phyloP scores from a whole-genome alignment of 129 eudicot species.

The Flaveria trinervia region DNA sequence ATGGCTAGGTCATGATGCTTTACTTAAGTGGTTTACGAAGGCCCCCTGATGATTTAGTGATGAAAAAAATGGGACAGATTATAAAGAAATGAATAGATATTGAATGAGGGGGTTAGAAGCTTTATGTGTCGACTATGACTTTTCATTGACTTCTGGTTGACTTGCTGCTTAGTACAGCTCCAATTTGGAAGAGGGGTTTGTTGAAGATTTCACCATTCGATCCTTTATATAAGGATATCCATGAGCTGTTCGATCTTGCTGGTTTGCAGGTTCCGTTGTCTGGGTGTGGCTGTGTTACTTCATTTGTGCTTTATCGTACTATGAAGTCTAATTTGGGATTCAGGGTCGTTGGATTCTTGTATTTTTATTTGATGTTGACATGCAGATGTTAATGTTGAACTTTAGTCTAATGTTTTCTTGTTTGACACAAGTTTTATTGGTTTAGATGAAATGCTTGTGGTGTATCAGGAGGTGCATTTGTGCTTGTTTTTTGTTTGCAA shows the following conservation, averaged over 20 bases:
- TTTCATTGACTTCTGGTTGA: not conserved
- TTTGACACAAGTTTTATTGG: not conserved
- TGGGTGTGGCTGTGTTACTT: not conserved
- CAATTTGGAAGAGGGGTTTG: not conserved
- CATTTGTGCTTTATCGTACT: not conserved
- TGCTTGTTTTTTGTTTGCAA: not conserved
- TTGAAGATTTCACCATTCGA: not conserved
- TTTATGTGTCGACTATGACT: not conserved
- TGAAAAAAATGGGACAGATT: not conserved
- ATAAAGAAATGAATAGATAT: slow-evolving; percentile 5
- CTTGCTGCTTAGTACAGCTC: slow-evolving; percentile 5
- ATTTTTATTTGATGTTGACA: not conserved
- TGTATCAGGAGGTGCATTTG: not conserved
- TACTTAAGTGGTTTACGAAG: slow-evolving; percentile 9
- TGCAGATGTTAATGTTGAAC: not conserved
- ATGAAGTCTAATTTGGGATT: not conserved
- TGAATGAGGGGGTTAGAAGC: not conserved
- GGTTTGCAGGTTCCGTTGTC: not conserved
- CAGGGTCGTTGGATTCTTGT: not conserved
- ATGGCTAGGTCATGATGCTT: slow-evolving; percentile 5
- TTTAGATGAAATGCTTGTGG: not conserved
- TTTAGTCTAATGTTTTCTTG: not conserved
- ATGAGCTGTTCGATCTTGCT: not conserved
- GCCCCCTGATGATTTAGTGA: not conserved
- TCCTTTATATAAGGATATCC: not conserved